Evolutionary conservation across 2,329 filamentous ascomycete species (phyloP), one percentile per base, ranked within the genome.

Genomic region (Colletotrichum phormii): DNA sequence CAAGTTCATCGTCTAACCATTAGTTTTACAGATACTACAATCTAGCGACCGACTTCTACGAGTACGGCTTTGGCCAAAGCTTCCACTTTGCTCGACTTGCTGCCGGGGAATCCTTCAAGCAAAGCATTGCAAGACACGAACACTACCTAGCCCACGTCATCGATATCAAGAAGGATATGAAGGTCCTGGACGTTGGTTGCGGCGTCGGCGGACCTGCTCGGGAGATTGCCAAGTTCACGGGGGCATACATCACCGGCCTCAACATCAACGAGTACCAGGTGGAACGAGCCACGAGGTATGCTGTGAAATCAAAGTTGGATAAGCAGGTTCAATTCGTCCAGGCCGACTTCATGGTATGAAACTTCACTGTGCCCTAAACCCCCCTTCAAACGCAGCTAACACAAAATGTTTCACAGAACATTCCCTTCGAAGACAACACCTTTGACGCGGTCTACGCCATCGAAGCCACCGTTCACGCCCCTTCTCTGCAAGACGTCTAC

Each of bases 231-330:
- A 97, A 97, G 86, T 99, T 99, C 86, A 93, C 94, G 12, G 96
- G 94, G 74, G 93, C 91, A 78, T 95, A 98, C 78, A 90, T 98
- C 75, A 93, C 95, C 29, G 97, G 97, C 55, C 86, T 98, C 82
- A 99, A 98, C 91, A 98, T 98, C 60, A 98, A 98, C 84, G 95
- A 98, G 86, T 99, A 99, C 88, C 97, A 98, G 86, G 98, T 98
- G 77, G 91, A 98, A 82, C 94, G 97, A 76, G 96, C 95, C n/a
- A 95, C 91, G 15, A 87, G 89, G 67, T 98, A 98, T 81, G 95
- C 95, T 3, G 84, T 89, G 74, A 94, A 95, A 84, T 94, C 97
- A 84, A 92, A 92, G 64, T 87, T 98, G 64, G 89, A 92, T 1
- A 84, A 94, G 79, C 95, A 98, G 86, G 86, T 98, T 77, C 89